phyloP scores from a whole-genome alignment of 176 grass and related monocot species.

The Triticum timopheevii region DNA sequence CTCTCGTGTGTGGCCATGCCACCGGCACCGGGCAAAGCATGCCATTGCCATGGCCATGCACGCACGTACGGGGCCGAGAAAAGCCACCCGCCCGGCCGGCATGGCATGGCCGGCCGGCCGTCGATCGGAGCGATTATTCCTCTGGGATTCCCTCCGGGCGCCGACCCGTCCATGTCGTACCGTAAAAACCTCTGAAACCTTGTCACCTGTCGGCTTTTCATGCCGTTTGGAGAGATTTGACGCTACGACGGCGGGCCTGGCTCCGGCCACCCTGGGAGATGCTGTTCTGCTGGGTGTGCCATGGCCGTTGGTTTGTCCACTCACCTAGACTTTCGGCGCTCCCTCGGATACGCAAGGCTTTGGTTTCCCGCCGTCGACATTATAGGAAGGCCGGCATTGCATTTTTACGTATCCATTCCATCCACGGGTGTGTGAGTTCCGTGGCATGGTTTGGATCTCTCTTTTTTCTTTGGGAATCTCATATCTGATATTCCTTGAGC shows the following conservation, averaged over 20 bases:
- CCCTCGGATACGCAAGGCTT: too few species aligned
- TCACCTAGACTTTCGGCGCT: not conserved
- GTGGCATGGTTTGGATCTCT: too few species aligned
- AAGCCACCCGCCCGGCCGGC: not conserved
- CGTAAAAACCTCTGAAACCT: not conserved
- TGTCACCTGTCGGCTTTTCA: not conserved
- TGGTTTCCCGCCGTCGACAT: not conserved
- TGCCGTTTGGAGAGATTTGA: slow-evolving; percentile 18
- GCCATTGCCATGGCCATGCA: not conserved
- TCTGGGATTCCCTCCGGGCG: not conserved
- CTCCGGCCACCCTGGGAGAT: not conserved
- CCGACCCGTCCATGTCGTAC: not conserved
- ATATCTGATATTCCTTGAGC: too few species aligned
- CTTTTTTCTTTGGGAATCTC: too few species aligned
- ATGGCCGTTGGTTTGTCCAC: not conserved
- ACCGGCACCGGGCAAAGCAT: not conserved
- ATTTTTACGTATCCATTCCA: too few species aligned
- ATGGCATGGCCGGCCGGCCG: not conserved
- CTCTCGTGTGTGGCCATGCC: not conserved
- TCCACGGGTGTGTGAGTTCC: too few species aligned
- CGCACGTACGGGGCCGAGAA: not conserved
- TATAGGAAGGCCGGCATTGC: too few species aligned
- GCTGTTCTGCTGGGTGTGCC: not conserved
- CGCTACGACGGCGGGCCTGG: not conserved
- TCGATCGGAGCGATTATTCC: not conserved